Evolutionary conservation across 345 rosid species (phyloP).

Genomic region (Rhodamnia rubescens): DNA sequence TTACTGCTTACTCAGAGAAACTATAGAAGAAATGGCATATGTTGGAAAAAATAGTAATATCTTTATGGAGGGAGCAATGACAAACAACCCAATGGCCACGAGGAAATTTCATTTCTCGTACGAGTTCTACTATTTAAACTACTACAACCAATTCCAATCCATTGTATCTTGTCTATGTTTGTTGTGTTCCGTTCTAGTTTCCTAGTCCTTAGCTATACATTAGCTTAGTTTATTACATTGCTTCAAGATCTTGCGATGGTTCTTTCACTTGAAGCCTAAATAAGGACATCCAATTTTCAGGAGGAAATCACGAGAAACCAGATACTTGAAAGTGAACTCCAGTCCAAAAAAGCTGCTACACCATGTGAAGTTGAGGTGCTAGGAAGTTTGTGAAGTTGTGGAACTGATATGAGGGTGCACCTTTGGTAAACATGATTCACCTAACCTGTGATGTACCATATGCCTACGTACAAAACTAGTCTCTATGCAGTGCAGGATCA

Average conservation of each 20-base stretch:
- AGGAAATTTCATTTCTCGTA: neutral
- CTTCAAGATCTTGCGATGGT: neutral
- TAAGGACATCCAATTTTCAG: slow-evolving; percentile 11
- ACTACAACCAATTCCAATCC: neutral
- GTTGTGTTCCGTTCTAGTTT: neutral
- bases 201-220: neutral
- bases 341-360: neutral
- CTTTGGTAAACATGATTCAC: neutral
- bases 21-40: neutral
- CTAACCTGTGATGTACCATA: neutral
- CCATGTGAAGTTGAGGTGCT: neutral
- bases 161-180: neutral
- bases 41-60: neutral
- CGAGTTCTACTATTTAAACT: neutral
- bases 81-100: neutral
- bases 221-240: neutral
- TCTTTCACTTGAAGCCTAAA: neutral
- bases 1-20: neutral
- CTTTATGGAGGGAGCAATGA: neutral
- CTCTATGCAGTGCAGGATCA: neutral
- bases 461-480: neutral
- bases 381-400: neutral
- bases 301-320: slow-evolving; percentile 44
- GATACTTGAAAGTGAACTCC: slow-evolving; percentile 17
- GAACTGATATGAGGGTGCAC: neutral